These are phyloP conservation scores for Trametes punicea DNA, from an alignment of 768 basidiomycete genomes.

Conservation along the genomic window DNA sequence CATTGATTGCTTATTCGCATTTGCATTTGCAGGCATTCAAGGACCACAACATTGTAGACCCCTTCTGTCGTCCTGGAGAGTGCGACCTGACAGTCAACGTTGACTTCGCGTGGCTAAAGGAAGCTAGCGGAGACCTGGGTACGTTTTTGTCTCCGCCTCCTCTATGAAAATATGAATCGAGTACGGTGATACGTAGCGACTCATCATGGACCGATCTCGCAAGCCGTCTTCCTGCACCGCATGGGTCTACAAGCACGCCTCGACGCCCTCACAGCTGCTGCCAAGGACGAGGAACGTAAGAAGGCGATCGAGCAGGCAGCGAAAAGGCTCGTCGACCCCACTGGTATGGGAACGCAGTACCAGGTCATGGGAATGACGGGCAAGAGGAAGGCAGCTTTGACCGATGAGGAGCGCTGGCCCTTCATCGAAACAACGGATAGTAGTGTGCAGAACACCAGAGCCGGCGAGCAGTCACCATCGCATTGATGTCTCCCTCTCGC, in stretches of 20 bases:
- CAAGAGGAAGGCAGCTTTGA: slow-evolving; percentile 1
- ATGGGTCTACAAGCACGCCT: slow-evolving; percentile 76
- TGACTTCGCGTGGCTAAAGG: slow-evolving; percentile 85
- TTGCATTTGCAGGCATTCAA: slow-evolving; percentile 71
- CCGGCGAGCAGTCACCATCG: background rate
- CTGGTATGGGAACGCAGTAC: slow-evolving; percentile 88
- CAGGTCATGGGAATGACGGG: slow-evolving; percentile 64
- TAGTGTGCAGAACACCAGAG: background rate
- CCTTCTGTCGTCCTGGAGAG: slow-evolving; percentile 81
- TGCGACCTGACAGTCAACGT: slow-evolving; percentile 97
- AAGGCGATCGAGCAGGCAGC: slow-evolving; percentile 57
- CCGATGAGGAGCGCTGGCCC: slow-evolving; percentile 25
- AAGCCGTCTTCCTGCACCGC: slow-evolving; percentile 70
- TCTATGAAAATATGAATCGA: background rate
- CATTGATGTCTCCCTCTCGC: background rate
- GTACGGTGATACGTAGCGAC: slow-evolving; percentile 31
- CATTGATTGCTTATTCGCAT: background rate
- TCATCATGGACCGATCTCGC: slow-evolving; percentile 67
- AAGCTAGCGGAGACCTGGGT: slow-evolving; percentile 71
- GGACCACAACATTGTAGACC: slow-evolving; percentile 78
- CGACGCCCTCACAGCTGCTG: slow-evolving; percentile 52
- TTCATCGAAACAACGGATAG: slow-evolving; percentile 10
- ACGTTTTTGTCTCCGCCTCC: slow-evolving; percentile 20
- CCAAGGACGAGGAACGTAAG: slow-evolving; percentile 46
- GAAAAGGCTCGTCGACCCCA: slow-evolving; percentile 67